Evolutionary conservation across 768 basidiomycete species (phyloP).

Genomic region (Pleurotus tuoliensis): DNA sequence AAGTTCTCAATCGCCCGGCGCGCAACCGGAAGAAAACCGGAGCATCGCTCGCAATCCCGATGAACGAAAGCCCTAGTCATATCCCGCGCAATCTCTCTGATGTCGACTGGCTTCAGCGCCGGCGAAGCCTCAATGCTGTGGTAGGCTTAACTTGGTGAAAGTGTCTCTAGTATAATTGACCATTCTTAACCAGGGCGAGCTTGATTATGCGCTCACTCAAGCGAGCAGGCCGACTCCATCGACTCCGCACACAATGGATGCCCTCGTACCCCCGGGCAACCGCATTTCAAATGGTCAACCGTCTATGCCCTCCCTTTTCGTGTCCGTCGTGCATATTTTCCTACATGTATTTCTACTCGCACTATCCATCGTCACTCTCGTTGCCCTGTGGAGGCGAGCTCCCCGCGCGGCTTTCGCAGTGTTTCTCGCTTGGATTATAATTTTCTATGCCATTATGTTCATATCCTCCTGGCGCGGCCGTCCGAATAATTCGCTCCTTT

Average conservation of each 20-base stretch:
- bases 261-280: constrained; percentile 20
- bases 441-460: constrained; percentile 55
- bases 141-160: constrained; percentile 37
- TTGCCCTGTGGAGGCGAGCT: constrained; percentile 56
- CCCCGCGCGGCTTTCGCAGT: constrained; percentile 54
- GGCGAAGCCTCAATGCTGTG: constrained; percentile 67
- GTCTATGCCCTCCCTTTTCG: constrained; percentile 32
- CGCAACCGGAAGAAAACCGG: constrained; percentile 29
- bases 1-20: constrained; percentile 47
- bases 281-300: constrained; percentile 16
- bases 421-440: constrained; percentile 58
- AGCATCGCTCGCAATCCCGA: constrained; percentile 23
- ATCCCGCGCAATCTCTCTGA: constrained; percentile 59
- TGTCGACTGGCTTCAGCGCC: constrained; percentile 73
- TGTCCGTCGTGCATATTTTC: constrained; percentile 42
- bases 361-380: constrained; percentile 51
- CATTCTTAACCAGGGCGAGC: constrained; percentile 51
- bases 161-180: constrained; percentile 1
- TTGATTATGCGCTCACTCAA: constrained; percentile 66
- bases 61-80: constrained; percentile 15
- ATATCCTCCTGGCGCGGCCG: constrained; percentile 54
- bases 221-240: constrained; percentile 43
- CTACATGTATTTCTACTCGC: constrained; percentile 59
- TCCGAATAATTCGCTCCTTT: constrained; percentile 55
- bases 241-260: constrained; percentile 52